Percentiles rank a stretch among this genome's conserved stretches.
Evolutionary conservation across 768 basidiomycete genomes (phyloP).

Genomic region (Naganishia kalamii): DNA sequence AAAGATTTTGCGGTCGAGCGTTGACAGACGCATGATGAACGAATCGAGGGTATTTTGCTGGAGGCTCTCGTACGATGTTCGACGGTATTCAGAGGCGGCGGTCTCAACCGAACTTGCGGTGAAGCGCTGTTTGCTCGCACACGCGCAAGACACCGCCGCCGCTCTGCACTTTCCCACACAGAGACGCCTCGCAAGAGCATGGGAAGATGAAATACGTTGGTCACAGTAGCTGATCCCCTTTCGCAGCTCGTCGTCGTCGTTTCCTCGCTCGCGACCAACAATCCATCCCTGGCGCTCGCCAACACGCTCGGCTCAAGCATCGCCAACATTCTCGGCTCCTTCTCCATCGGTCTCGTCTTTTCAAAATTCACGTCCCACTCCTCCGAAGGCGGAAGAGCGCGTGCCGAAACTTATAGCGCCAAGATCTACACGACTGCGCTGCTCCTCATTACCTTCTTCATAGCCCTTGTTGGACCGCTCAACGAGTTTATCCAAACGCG

Average conservation of each 20-base stretch:
- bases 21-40: no score
- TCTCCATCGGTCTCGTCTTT: conserved; percentile 34
- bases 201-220: no score
- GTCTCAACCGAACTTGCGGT: no score
- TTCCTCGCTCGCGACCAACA: conserved; percentile 20
- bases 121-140: no score
- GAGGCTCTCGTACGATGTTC: no score
- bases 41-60: no score
- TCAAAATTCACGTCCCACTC: background rate
- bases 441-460: conserved; percentile 15
- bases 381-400: background rate
- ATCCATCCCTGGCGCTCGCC: conserved; percentile 27
- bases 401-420: conserved; percentile 18
- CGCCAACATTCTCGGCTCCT: conserved; percentile 36
- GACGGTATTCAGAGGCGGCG: no score
- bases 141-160: no score
- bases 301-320: conserved; percentile 31
- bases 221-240: no score
- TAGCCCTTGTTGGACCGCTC: conserved; percentile 1
- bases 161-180: no score
- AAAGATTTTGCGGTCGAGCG: no score
- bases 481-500: background rate
- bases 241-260: conserved; percentile 33
- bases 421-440: conserved; percentile 26
- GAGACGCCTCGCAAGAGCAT: no score